These are phyloP conservation scores for Pachysandra terminalis DNA, from an alignment of 164 flowering plant species.

Conservation along the genomic window DNA sequence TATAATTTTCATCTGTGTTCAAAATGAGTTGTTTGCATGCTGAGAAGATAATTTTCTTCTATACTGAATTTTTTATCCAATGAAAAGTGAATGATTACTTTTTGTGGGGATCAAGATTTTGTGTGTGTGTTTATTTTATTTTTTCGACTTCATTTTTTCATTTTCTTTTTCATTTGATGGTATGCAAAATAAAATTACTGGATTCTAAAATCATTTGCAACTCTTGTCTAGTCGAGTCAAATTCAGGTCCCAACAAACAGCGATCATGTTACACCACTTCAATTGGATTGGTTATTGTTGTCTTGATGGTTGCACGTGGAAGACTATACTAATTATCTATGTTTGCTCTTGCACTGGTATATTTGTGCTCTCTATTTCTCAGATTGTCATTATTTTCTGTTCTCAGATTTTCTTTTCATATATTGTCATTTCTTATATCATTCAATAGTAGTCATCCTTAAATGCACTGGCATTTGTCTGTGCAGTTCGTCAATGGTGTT, in stretches of 20 bases:
- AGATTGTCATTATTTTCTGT: neutral
- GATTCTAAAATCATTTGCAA: too few relatives aligned
- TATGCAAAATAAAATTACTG: neutral
- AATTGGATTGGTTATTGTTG: too few relatives aligned
- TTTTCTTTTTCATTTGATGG: neutral
- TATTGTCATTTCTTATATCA: too few relatives aligned
- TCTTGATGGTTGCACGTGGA: too few relatives aligned
- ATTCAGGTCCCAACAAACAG: neutral
- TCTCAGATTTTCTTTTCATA: too few relatives aligned
- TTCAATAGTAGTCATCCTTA: neutral
- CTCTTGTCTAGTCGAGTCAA: too few relatives aligned
- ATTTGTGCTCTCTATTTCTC: too few relatives aligned
- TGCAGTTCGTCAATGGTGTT: neutral
- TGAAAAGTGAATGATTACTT: neutral
- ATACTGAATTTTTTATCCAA: slow-evolving; percentile 7
- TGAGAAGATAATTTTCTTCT: neutral
- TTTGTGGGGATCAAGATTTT: neutral
- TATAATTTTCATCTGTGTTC: too few relatives aligned
- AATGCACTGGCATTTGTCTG: neutral
- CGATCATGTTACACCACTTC: neutral
- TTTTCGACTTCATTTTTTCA: neutral
- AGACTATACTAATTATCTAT: too few relatives aligned
- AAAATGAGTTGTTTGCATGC: too few relatives aligned
- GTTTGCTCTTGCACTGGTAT: too few relatives aligned
- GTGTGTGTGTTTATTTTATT: too few relatives aligned